Evolutionary conservation across 2,329 filamentous ascomycete species (phyloP).

Genomic region (Biscogniauxia marginata): DNA sequence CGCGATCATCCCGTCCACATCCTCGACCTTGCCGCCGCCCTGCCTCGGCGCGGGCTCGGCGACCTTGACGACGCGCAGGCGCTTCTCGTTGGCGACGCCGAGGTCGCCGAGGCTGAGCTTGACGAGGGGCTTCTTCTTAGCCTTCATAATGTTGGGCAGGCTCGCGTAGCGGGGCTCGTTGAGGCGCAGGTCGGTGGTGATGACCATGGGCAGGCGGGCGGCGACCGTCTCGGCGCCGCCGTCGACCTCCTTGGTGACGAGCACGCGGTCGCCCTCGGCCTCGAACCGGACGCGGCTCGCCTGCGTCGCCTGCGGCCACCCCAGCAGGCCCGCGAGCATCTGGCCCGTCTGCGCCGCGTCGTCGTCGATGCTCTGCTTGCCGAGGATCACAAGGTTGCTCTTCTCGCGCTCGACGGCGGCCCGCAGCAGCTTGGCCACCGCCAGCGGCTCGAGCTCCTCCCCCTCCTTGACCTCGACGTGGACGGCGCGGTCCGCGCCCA

Average conservation of each 20-base stretch:
- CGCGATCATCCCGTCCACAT: slow-evolving; percentile 89
- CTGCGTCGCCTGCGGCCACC: slow-evolving; percentile 94
- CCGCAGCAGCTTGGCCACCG: slow-evolving; percentile 86
- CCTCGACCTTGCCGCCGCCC: slow-evolving; percentile 94
- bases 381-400: slow-evolving; percentile 87
- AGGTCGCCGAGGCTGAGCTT: slow-evolving; percentile 87
- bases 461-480: slow-evolving; percentile 79
- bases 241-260: slow-evolving; percentile 89
- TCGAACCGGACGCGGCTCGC: slow-evolving; percentile 80
- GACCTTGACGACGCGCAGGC: slow-evolving; percentile 89
- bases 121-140: slow-evolving; percentile 98
- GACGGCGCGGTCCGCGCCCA: slow-evolving; percentile 91
- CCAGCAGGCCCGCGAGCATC: slow-evolving; percentile 91
- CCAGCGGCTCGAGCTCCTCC: slow-evolving; percentile 79
- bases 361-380: slow-evolving; percentile 98
- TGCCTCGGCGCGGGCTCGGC: slow-evolving; percentile 82
- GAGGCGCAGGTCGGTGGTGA: slow-evolving; percentile 90
- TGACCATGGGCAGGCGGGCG: slow-evolving; percentile 84
- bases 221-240: slow-evolving; percentile 88
- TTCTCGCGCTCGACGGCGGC: slow-evolving; percentile 79
- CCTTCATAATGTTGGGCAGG: slow-evolving; percentile 99
- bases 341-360: slow-evolving; percentile 94
- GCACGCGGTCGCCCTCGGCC: slow-evolving; percentile 61
- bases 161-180: slow-evolving; percentile 95
- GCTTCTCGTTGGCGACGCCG: slow-evolving; percentile 69